These are phyloP conservation scores for Sporothrix schenckii DNA, from an alignment of 2,329 filamentous ascomycete species.

Conservation along the genomic window DNA sequence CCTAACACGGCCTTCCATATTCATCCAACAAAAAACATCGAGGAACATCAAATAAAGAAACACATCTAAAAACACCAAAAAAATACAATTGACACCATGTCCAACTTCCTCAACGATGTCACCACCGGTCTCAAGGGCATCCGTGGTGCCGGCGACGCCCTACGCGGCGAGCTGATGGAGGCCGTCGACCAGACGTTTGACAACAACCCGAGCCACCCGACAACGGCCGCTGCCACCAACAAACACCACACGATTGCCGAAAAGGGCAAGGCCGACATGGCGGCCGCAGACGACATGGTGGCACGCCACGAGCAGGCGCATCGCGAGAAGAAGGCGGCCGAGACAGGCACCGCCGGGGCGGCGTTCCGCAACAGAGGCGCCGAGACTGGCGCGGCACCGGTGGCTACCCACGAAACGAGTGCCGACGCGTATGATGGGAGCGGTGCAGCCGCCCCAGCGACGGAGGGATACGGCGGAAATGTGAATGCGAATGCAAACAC, in stretches of 20 bases:
- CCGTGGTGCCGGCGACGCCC: constrained; percentile 13
- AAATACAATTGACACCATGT: background rate
- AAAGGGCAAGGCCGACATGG: constrained; percentile 1
- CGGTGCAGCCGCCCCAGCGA: background rate
- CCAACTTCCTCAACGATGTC: constrained; percentile 4
- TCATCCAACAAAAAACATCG: too few relatives aligned
- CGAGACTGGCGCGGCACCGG: background rate
- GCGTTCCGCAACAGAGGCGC: background rate
- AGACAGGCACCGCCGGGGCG: background rate
- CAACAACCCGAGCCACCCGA: constrained; percentile 5
- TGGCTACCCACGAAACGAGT: constrained; percentile 7
- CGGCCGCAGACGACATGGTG: background rate
- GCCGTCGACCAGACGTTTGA: constrained; percentile 6
- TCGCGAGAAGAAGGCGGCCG: constrained; percentile 1
- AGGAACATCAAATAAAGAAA: background rate
- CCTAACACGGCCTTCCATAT: too few relatives aligned
- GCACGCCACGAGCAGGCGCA: constrained; percentile 7
- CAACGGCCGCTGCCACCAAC: background rate
- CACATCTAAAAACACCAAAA: background rate
- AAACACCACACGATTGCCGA: background rate
- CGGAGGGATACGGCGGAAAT: background rate
- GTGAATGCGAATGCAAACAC: background rate
- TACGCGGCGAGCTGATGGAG: constrained; percentile 20
- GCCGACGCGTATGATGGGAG: background rate
- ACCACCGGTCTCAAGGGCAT: constrained; percentile 21